Base-by-base conservation (phyloP, 306 rosid genomes). In the Trifolium dubium region DNA sequence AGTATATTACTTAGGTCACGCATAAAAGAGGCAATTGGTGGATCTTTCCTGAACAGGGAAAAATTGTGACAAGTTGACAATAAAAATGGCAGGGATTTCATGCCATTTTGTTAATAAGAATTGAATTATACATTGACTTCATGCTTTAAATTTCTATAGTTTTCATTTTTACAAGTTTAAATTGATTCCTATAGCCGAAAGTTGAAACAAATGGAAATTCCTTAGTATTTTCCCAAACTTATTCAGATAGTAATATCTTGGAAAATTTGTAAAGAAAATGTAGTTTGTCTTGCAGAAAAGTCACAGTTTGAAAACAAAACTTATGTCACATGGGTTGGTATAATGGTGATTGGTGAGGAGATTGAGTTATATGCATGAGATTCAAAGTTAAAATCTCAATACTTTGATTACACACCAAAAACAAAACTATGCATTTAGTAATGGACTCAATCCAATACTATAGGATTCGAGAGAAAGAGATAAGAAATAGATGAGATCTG, bases 21-120 rank as follows among this genome's bases (percentile, higher is more conserved):
- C 54, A 77, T 49, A 72, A 30, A 60, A 46, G 17, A 40, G 14
- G 14, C 18, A 73, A 56, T 23, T 37, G 70, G 39, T 46, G 64
- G 55, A 49, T 49, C 55, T n/a, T n/a, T 12, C 12, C 15, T 12
- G n/a, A 39, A 32, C 8, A 7, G 4, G 1, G 15, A 53, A 35
- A 12, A 61, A 17, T 4, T 32, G 70, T 73, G 4, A 12, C 63
- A 63, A 50, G 40, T 74, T 50, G 31, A 63, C 29, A 63, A 2
- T 60, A 49, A 49, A 17, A 54, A 10, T 50, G 34, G 19, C 61
- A 17, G 23, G n/a, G 28, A 32, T 46, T 18, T 5, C 29, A 12
- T 12, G 6, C 32, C 34, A 35, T 37, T 62, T 51, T 69, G 7
- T 10, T 61, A 28, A 29, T 39, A 41, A 41, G 15, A 75, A 30